phyloP scores from a whole-genome alignment of 257 asterid species.

The Echium plantagineum region DNA sequence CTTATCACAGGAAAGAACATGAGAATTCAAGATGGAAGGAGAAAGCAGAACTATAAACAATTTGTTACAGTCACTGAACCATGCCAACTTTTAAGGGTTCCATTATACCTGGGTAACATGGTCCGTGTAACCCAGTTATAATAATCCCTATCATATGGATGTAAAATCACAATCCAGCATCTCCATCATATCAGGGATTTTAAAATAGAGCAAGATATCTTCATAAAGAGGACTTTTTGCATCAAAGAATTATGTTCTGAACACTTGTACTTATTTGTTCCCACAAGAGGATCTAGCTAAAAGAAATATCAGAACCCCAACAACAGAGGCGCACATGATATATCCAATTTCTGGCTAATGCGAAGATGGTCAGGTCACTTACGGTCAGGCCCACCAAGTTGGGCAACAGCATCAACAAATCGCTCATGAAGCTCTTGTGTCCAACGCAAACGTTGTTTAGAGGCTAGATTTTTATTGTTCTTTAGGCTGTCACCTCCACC shows the following conservation, averaged over 20 bases:
- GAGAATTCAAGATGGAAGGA: too few species aligned
- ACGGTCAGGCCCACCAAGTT: slow-evolving; percentile 98
- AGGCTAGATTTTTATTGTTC: slow-evolving; percentile 55
- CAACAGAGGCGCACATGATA: too few species aligned
- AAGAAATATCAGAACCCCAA: neutral
- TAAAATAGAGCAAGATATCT: too few species aligned
- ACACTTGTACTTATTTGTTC: neutral
- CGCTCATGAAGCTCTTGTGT: slow-evolving; percentile 91
- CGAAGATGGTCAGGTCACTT: slow-evolving; percentile 24
- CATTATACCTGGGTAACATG: too few species aligned
- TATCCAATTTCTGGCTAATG: neutral
- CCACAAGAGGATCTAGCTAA: neutral
- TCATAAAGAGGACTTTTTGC: neutral
- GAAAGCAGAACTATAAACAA: neutral
- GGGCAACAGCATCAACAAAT: slow-evolving; percentile 90
- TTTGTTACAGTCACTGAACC: neutral
- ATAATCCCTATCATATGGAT: neutral
- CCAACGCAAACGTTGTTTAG: slow-evolving; percentile 96
- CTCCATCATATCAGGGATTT: too few species aligned
- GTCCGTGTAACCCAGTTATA: neutral
- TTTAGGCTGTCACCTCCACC: slow-evolving; percentile 42
- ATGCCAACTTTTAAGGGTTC: too few species aligned
- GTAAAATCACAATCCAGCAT: neutral
- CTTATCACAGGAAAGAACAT: too few species aligned
- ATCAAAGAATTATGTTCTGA: neutral